Evolutionary conservation across 2,329 filamentous ascomycete species (phyloP), one percentile per base, ranked within the genome.

Genomic region (Teratosphaeria nubilosa): DNA sequence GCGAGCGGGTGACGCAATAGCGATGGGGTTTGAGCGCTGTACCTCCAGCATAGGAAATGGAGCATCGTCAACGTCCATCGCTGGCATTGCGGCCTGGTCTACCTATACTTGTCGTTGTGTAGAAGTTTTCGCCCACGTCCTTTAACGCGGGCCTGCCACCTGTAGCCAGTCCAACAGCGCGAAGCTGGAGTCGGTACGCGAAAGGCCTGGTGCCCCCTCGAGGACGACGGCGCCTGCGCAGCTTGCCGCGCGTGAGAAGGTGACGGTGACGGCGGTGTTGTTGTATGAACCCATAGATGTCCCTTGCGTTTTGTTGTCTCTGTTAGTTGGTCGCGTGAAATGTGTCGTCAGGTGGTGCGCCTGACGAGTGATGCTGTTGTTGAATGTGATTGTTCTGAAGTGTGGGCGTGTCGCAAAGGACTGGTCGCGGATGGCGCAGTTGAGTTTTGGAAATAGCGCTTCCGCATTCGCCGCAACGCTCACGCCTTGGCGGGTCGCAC

Each of bases 141-240:
- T 69, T 80, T 75, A 80, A 75, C 77, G 76, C 76, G 78, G 78
- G 79, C 77, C 71, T 63, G 66, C 68, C 68, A 72, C 76, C 67
- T 74, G 72, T 78, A 78, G 72, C 74, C 77, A 77, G 59, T 77
- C 67, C 70, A 78, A 69, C 53, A 72, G 69, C n/a, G 73, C 76
- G 65, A 78, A 79, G 63, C 74, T 77, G 25, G 76, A 75, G 64
- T 78, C 75, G 66, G 63, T 73, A 65, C 65, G 69, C 63, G 69
- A 69, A 64, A 75, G 68, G 57, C 65, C 65, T 57, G 64, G 56
- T 55, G 57, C 53, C 58, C 65, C 64, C 62, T 69, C 69, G 57
- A 71, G 69, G 57, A 69, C 65, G 53, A 66, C 63, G 63, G 69
- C 69, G 67, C 68, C 68, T 64, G 69, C 64, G 65, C 71, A 66